phyloP scores from a whole-genome alignment of 805 yeast genomes.

The Candida michaelii region DNA sequence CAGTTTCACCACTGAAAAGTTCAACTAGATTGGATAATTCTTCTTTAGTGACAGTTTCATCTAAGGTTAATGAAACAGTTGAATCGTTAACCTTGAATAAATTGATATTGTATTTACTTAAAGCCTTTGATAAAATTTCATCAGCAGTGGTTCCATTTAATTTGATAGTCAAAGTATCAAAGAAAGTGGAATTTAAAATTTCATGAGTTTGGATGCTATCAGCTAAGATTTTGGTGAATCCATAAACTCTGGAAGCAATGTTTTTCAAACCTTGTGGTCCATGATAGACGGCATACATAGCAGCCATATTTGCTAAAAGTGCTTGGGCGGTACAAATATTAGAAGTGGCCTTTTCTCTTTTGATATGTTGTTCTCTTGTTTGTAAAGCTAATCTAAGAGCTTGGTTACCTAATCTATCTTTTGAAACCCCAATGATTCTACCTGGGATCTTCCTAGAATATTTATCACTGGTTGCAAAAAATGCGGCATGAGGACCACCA shows the following conservation, averaged over 20 bases:
- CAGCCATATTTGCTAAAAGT: slow-evolving; percentile 88
- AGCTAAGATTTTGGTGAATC: slow-evolving; percentile 73
- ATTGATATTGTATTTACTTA: slow-evolving; percentile 65
- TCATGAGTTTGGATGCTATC: slow-evolving; percentile 48
- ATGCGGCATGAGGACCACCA: slow-evolving; percentile 99
- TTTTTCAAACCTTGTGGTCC: slow-evolving; percentile 83
- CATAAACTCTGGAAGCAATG: slow-evolving; percentile 77
- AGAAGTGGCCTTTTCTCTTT: slow-evolving; percentile 96
- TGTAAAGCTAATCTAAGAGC: slow-evolving; percentile 92
- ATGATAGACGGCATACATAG: slow-evolving; percentile 94
- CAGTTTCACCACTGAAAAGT: slow-evolving; percentile 13
- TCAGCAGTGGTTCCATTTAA: slow-evolving; percentile 54
- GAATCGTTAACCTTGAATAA: slow-evolving; percentile 61
- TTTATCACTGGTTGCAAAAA: slow-evolving; percentile 81
- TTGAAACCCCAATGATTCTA: slow-evolving; percentile 88
- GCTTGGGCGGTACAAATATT: slow-evolving; percentile 99
- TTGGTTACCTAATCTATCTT: slow-evolving; percentile 85
- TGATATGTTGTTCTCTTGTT: slow-evolving; percentile 97
- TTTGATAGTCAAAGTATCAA: slow-evolving; percentile 80
- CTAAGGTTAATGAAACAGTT: slow-evolving; percentile 78
- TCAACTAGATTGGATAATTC: slow-evolving; percentile 55
- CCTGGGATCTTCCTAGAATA: slow-evolving; percentile 95
- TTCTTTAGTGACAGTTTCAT: slow-evolving; percentile 72
- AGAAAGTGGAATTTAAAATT: slow-evolving; percentile 63
- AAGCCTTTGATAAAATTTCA: slow-evolving; percentile 57